Base-by-base conservation (phyloP, 106 monocot genomes). In the Dendrobium nobile region DNA sequence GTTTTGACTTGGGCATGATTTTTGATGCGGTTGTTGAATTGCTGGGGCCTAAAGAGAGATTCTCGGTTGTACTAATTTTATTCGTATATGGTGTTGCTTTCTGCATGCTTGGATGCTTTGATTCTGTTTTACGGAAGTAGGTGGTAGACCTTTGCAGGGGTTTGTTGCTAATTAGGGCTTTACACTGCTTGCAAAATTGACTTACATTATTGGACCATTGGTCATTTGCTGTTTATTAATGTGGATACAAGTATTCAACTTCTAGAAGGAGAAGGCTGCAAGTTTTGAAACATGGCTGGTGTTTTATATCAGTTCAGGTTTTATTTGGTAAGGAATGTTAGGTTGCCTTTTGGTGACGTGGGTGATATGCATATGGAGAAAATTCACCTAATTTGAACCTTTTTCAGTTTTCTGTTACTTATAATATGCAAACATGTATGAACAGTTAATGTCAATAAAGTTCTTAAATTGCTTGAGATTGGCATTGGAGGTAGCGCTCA, bases 1-100 rank as follows among this genome's bases (percentile, higher is more conserved):
- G 5, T 44, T 17, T 74, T 17, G n/a, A 74, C 18, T 41, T 20
- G 42, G 41, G 43, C 28, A 43, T 43, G 19, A 44, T 37, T 70
- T 43, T 43, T 74, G 43, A 41, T 74, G 74, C 17, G 41, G 5
- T 74, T 74, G 43, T 74, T 44, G 74, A 41, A 42, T 74, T 74
- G 20, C 74, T 74, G 43, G 72, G 18, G 42, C 41, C 33, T 0
- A 73, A 73, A 2, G 8, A 42, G 13, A 73, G 31, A 51, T 51
- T 51, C 51, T 51, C 2, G 1, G 51, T 51, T 51, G 16, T 13
- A 51, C 51, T 31, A 33, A 31, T 11, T 70, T 31, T 70, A 13
- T 31, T 31, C 7, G 22, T 22, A 5, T 5, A 2, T 31, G 68
- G 68, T 33, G 31, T 33, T 33, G 13, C 68, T 68, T 61, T 26